Conservation (phyloP, 2,329 filamentous ascomycete genomes). For the Sclerotinia spermophila region DNA sequence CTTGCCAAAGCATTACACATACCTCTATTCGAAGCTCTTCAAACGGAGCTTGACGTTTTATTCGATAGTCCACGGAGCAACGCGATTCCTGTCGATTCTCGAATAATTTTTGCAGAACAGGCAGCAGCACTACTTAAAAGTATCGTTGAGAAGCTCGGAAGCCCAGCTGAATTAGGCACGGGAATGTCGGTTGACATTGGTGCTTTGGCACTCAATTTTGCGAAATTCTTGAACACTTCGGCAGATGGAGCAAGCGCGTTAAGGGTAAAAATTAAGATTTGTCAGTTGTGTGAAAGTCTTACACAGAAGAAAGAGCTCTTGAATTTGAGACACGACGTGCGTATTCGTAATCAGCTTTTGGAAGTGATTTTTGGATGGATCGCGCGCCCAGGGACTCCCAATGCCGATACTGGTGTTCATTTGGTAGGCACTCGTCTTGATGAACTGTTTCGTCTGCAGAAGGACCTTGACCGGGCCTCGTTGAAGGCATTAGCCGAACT, state of each 20-base stretch:
- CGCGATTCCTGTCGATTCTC: constrained; percentile 53
- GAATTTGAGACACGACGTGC: constrained; percentile 65
- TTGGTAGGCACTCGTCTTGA: constrained; percentile 48
- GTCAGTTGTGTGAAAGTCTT: constrained; percentile 62
- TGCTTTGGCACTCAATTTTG: constrained; percentile 60
- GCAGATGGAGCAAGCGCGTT: constrained; percentile 54
- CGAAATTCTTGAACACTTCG: constrained; percentile 60
- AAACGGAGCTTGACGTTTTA: constrained; percentile 60
- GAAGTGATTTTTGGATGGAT: constrained; percentile 69
- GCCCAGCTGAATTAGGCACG: constrained; percentile 57
- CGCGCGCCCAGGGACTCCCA: constrained; percentile 55
- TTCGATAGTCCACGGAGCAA: constrained; percentile 53
- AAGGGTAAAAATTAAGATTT: constrained; percentile 66
- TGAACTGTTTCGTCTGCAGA: constrained; percentile 56
- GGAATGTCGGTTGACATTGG: constrained; percentile 63
- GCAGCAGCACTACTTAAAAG: constrained; percentile 60
- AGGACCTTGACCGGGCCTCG: constrained; percentile 63
- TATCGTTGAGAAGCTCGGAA: constrained; percentile 62
- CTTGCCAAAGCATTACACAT: constrained; percentile 59
- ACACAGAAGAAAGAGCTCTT: constrained; percentile 65
- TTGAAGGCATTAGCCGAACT: constrained; percentile 62
- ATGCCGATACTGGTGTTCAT: constrained; percentile 39
- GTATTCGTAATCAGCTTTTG: constrained; percentile 64
- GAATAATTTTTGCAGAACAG: constrained; percentile 65
- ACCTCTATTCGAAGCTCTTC: constrained; percentile 61